These are phyloP conservation scores for Cicer bijugum DNA, from an alignment of 306 rosid species.

Conservation along the genomic window DNA sequence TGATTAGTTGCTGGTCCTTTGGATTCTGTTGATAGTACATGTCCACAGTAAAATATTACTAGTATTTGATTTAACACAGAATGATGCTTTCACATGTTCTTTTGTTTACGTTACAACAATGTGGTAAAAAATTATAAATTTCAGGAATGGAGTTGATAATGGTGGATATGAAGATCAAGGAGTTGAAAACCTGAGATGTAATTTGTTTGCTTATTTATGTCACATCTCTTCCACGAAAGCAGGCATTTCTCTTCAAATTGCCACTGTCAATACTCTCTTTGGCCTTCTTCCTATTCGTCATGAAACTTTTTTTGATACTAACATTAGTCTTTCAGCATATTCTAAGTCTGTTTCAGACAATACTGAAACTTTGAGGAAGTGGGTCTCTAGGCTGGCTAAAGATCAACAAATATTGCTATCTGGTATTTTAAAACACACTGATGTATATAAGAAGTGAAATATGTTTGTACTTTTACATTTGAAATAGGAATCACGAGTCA, in stretches of 20 bases:
- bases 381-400: slow-evolving; percentile 66
- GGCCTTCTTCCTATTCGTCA: slow-evolving; percentile 67
- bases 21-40: background rate
- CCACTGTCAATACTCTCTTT: slow-evolving; percentile 58
- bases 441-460: slow-evolving; percentile 37
- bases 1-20: background rate
- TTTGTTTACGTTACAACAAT: slow-evolving; percentile 24
- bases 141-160: slow-evolving; percentile 73
- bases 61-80: slow-evolving; percentile 6
- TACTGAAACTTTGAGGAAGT: slow-evolving; percentile 53
- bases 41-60: background rate
- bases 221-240: slow-evolving; percentile 45
- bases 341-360: slow-evolving; percentile 49
- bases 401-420: slow-evolving; percentile 61
- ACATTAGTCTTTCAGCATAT: slow-evolving; percentile 37
- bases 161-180: slow-evolving; percentile 73
- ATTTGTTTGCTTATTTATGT: slow-evolving; percentile 55
- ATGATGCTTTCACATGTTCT: background rate
- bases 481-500: slow-evolving; percentile 27
- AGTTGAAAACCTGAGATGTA: slow-evolving; percentile 60
- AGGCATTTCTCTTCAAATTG: slow-evolving; percentile 59
- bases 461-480: slow-evolving; percentile 35
- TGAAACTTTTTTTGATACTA: slow-evolving; percentile 57
- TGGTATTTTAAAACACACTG: slow-evolving; percentile 47
- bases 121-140: slow-evolving; percentile 33